phyloP scores from a whole-genome alignment of 495 filamentous ascomycete species.

The Ascodesmis nigricans region DNA sequence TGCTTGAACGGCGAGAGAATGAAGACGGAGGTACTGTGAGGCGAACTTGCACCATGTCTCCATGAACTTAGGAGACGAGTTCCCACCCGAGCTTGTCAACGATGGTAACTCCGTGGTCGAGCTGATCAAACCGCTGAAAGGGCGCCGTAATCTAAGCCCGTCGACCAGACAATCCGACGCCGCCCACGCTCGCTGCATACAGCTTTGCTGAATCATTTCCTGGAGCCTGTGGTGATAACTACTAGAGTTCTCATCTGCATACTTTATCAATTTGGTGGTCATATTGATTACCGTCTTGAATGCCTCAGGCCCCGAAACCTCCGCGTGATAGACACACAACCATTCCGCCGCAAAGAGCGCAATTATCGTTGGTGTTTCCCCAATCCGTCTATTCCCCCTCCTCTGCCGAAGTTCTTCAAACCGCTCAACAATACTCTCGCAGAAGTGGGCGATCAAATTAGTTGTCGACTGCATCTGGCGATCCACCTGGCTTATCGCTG shows the following conservation, averaged over 20 bases:
- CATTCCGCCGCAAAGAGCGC: slow-evolving; percentile 9
- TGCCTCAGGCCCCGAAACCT: background rate
- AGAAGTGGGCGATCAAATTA: slow-evolving; percentile 5
- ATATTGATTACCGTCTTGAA: slow-evolving; percentile 8
- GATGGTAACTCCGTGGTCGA: too few relatives aligned
- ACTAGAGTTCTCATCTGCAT: slow-evolving; percentile 3
- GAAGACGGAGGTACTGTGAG: slow-evolving; percentile 5
- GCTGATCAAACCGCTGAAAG: slow-evolving; percentile 7
- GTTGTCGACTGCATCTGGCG: slow-evolving; percentile 2
- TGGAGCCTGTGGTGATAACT: background rate
- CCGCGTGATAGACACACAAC: slow-evolving; percentile 11
- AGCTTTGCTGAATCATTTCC: slow-evolving; percentile 4
- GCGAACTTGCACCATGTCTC: slow-evolving; percentile 2
- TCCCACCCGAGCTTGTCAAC: too few relatives aligned
- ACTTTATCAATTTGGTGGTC: slow-evolving; percentile 4
- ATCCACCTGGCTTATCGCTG: slow-evolving; percentile 9
- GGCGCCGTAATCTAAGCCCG: slow-evolving; percentile 10
- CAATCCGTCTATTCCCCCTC: background rate
- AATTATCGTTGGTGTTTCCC: slow-evolving; percentile 1
- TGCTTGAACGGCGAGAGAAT: slow-evolving; percentile 8
- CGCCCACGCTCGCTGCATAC: slow-evolving; percentile 4
- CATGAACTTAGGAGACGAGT: too few relatives aligned
- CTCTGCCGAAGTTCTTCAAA: slow-evolving; percentile 4
- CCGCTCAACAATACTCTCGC: slow-evolving; percentile 3
- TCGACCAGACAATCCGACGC: slow-evolving; percentile 10